Percentiles rank a stretch among this genome's conserved stretches.
Evolutionary conservation across 495 filamentous ascomycete genomes (phyloP).

Genomic region (Aspergillus mulundensis): DNA sequence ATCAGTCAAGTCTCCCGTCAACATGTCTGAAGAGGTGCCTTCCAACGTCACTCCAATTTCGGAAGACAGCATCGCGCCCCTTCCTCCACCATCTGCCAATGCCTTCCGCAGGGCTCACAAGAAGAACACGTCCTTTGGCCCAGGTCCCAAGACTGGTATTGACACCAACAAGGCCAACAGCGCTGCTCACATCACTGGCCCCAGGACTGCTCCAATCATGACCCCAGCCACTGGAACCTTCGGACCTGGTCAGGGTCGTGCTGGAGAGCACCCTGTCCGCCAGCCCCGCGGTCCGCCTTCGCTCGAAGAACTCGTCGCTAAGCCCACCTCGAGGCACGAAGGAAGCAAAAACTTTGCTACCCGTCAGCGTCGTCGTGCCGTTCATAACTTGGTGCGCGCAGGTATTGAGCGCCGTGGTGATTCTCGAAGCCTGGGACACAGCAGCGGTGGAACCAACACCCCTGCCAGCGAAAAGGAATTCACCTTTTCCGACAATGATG

Average conservation of each 20-base stretch:
- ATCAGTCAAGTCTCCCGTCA: constrained; percentile 46
- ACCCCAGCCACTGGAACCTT: constrained; percentile 86
- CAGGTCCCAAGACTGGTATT: constrained; percentile 54
- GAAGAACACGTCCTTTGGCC: constrained; percentile 78
- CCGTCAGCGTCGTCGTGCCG: constrained; percentile 86
- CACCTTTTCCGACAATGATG: constrained; percentile 77
- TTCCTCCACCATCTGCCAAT: constrained; percentile 75
- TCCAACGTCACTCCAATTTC: constrained; percentile 65
- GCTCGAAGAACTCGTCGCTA: constrained; percentile 83
- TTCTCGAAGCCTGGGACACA: constrained; percentile 53
- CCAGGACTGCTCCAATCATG: constrained; percentile 72
- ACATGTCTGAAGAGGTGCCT: constrained; percentile 43
- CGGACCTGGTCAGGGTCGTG: constrained; percentile 86
- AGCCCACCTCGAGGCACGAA: constrained; percentile 90
- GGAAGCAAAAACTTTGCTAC: constrained; percentile 98
- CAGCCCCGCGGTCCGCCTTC: constrained; percentile 91
- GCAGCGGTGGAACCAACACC: constrained; percentile 73
- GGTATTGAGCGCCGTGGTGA: constrained; percentile 77
- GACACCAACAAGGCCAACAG: constrained; percentile 58
- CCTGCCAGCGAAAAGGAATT: constrained; percentile 86
- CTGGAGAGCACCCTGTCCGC: constrained; percentile 89
- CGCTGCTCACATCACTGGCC: constrained; percentile 44
- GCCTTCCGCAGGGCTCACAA: constrained; percentile 91
- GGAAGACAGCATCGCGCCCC: constrained; percentile 60
- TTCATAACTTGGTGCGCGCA: constrained; percentile 86